Percentiles rank a stretch among this genome's conserved stretches.
Evolutionary conservation across 495 filamentous ascomycete genomes (phyloP).

Genomic region (Aspergillus saccharolyticus): DNA sequence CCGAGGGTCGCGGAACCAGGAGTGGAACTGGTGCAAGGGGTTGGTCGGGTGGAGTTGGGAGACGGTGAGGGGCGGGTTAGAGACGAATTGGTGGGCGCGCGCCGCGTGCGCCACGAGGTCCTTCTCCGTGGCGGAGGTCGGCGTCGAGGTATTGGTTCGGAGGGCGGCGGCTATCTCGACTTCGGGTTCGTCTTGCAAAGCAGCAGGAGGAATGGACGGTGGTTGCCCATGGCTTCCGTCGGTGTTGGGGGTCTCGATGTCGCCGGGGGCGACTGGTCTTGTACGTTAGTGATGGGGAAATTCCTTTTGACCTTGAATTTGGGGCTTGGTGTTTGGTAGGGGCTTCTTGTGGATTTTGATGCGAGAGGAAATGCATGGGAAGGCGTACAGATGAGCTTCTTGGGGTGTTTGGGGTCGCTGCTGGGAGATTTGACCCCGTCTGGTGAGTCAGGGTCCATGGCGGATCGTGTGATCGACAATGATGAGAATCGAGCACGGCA

Average conservation of each 20-base stretch:
- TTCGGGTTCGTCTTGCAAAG: no score
- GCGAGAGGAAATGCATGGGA: neutral
- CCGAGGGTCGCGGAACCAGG: conserved; percentile 75
- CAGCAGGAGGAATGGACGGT: no score
- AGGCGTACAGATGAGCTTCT: conserved; percentile 44
- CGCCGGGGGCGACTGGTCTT: conserved; percentile 40
- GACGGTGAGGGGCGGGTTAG: conserved; percentile 41
- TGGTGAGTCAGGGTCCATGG: conserved; percentile 2
- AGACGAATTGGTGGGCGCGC: conserved; percentile 44
- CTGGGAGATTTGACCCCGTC: conserved; percentile 1
- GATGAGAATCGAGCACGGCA: neutral
- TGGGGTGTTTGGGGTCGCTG: conserved; percentile 24
- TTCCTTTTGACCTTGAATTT: no score
- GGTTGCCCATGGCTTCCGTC: no score
- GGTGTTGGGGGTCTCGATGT: conserved; percentile 26
- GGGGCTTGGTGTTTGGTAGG: neutral
- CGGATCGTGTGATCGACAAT: neutral
- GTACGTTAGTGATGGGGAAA: conserved; percentile 23
- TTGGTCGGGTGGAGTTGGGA: conserved; percentile 37
- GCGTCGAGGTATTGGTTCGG: conserved; percentile 34
- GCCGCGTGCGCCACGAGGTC: conserved; percentile 37
- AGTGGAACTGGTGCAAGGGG: conserved; percentile 78
- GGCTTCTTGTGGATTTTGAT: neutral
- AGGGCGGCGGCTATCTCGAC: conserved; percentile 19
- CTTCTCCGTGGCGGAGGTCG: conserved; percentile 31